Evolutionary conservation across 169 alveolate species (phyloP).

Genomic region (Babesia divergens): DNA sequence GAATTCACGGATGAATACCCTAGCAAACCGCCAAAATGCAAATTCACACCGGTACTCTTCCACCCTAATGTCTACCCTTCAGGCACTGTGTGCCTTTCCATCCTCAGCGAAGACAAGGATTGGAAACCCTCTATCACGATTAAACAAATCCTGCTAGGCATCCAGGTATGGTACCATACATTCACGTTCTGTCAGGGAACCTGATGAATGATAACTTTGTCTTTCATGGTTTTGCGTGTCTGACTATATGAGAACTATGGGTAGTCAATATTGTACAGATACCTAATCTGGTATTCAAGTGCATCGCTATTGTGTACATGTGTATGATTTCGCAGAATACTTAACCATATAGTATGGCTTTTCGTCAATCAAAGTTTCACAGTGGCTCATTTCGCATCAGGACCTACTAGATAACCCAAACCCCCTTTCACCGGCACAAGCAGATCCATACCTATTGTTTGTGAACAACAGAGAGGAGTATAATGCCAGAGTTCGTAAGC

Average conservation of each 20-base stretch:
- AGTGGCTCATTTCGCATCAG: too few relatives aligned
- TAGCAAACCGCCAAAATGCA: slow-evolving; percentile 99
- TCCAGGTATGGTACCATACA: slow-evolving; percentile 80
- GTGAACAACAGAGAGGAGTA: slow-evolving; percentile 90
- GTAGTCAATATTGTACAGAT: too few relatives aligned
- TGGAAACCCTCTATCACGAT: slow-evolving; percentile 99
- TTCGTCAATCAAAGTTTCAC: too few relatives aligned
- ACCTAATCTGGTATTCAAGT: too few relatives aligned
- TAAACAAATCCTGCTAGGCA: slow-evolving; percentile 94
- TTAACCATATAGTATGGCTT: too few relatives aligned
- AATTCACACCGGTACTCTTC: slow-evolving; percentile 92
- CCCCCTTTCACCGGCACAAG: slow-evolving; percentile 95
- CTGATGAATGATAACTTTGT: too few relatives aligned
- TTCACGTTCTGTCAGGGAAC: too few relatives aligned
- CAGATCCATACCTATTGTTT: slow-evolving; percentile 92
- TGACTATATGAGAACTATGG: too few relatives aligned
- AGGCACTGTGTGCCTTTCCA: slow-evolving; percentile 97
- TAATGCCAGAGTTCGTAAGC: slow-evolving; percentile 72
- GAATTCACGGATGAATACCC: slow-evolving; percentile 99
- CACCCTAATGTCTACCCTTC: slow-evolving; percentile 98
- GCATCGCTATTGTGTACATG: too few relatives aligned
- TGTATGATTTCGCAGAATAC: too few relatives aligned
- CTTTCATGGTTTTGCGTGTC: too few relatives aligned
- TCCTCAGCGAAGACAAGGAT: slow-evolving; percentile 99
- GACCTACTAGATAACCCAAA: slow-evolving; percentile 96